Conservation (phyloP, 768 basidiomycete species). For the Hygrophorus russula region DNA sequence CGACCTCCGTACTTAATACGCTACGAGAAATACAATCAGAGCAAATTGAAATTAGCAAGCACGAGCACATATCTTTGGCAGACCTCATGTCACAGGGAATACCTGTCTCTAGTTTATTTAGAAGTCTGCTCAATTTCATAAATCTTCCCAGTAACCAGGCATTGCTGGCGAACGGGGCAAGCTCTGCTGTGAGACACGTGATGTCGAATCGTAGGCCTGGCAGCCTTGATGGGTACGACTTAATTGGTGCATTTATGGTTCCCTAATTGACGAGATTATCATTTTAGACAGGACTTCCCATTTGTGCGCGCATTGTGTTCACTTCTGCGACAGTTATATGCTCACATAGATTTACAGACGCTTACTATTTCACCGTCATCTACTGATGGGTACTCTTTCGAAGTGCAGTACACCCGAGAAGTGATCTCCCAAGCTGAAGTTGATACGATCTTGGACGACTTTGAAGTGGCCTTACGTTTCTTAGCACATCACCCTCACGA, state of each 20-base stretch:
- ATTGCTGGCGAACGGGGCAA: too few relatives aligned
- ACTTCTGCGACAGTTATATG: neutral
- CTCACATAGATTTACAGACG: neutral
- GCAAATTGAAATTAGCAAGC: slow-evolving; percentile 2
- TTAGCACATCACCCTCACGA: neutral
- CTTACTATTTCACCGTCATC: neutral
- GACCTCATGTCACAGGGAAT: neutral
- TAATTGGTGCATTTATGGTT: too few relatives aligned
- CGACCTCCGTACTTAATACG: neutral
- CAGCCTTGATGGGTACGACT: neutral
- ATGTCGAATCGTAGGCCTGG: slow-evolving; percentile 1
- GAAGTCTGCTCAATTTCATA: slow-evolving; percentile 1
- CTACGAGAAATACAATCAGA: neutral
- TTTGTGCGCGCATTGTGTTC: neutral
- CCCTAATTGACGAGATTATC: neutral
- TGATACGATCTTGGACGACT: too few relatives aligned
- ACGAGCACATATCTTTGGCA: neutral
- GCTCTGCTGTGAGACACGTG: too few relatives aligned
- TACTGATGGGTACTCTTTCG: too few relatives aligned
- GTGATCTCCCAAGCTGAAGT: too few relatives aligned
- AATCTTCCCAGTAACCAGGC: neutral
- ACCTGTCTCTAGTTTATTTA: neutral
- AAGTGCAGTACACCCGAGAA: too few relatives aligned
- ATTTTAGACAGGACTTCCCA: neutral
- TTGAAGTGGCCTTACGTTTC: neutral